Evolutionary conservation across 2,329 filamentous ascomycete species (phyloP).

Genomic region (Fusarium staphyleae): DNA sequence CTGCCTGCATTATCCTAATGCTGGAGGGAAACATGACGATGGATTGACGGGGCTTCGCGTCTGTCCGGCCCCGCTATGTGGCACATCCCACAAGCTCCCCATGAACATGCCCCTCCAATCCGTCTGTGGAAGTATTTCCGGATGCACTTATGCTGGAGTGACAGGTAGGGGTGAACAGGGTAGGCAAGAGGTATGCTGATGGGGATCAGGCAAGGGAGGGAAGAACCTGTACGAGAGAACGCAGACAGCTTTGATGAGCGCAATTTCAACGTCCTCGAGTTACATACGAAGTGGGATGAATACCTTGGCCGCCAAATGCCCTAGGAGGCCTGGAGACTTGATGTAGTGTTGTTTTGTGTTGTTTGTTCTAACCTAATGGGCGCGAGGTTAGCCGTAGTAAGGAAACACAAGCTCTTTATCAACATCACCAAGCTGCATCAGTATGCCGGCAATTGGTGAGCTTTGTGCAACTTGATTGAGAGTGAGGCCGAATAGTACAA

Average conservation of each 20-base stretch:
- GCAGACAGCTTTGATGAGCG: constrained; percentile 2
- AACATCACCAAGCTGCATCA: neutral
- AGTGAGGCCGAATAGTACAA: constrained; percentile 13
- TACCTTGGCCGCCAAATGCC: too few species aligned
- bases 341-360: too few species aligned
- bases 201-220: constrained; percentile 7
- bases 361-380: too few species aligned
- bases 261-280: neutral
- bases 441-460: neutral
- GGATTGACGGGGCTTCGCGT: constrained; percentile 14
- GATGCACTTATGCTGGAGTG: constrained; percentile 1
- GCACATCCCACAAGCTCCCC: constrained; percentile 17
- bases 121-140: constrained; percentile 14
- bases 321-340: too few species aligned
- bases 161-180: neutral
- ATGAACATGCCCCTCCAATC: neutral
- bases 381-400: neutral
- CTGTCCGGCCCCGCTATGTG: constrained; percentile 9
- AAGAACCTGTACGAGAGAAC: neutral
- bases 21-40: constrained; percentile 18
- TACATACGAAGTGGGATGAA: neutral
- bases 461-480: neutral
- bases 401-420: neutral
- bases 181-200: neutral
- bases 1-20: neutral